phyloP scores from a whole-genome alignment of 495 filamentous ascomycete genomes.

The Pyronema omphalodes region DNA sequence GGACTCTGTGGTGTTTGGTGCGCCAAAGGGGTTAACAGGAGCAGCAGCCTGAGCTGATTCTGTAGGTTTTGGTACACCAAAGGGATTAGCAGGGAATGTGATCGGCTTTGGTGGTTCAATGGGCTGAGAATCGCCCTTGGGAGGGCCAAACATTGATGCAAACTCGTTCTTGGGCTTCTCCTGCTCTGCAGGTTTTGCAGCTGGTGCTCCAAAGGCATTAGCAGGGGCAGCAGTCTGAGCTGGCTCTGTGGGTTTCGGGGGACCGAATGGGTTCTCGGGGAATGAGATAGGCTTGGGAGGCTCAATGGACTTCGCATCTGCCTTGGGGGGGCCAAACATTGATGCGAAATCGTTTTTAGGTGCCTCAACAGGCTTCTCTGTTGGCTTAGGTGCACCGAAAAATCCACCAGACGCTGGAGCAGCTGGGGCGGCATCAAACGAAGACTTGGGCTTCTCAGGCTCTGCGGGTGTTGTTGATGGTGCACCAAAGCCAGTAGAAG shows the following conservation, averaged over 20 bases:
- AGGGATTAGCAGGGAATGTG: background rate
- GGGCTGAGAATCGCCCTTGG: background rate
- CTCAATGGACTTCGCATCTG: background rate
- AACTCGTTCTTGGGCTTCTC: background rate
- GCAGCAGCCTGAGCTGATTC: no score
- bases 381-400: constrained; percentile 4
- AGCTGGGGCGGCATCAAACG: constrained; percentile 6
- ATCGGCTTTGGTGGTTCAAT: background rate
- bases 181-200: no score
- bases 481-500: background rate
- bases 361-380: constrained; percentile 4
- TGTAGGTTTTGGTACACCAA: background rate
- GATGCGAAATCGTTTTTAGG: background rate
- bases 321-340: constrained; percentile 1
- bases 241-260: background rate
- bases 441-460: constrained; percentile 8
- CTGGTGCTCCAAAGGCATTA: no score
- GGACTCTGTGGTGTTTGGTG: background rate
- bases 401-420: background rate
- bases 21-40: background rate
- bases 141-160: background rate
- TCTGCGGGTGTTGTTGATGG: background rate
- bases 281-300: background rate
- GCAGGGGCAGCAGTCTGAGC: no score
- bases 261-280: background rate